A percentile compares a stretch with the other conserved stretches of the same genome.
Evolutionary conservation across 176 grass and related monocot species (phyloP).

Genomic region (Poa annua): DNA sequence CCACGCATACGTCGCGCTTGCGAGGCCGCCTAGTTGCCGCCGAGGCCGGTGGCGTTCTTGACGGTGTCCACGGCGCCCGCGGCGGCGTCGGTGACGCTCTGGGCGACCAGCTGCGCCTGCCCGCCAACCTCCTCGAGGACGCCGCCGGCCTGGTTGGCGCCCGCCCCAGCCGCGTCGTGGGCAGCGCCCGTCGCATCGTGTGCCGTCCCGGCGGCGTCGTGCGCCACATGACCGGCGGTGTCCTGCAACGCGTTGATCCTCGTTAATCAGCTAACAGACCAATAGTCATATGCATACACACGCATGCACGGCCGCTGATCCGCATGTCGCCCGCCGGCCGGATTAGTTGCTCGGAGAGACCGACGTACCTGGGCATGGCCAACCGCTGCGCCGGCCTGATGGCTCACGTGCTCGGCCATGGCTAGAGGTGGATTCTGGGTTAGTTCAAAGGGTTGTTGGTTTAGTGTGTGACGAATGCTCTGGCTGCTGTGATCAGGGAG

Average conservation of each 20-base stretch:
- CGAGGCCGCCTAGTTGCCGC: constrained; percentile 22
- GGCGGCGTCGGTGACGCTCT: constrained; percentile 19
- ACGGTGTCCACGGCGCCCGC: constrained; percentile 28
- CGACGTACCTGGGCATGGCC: constrained; percentile 46
- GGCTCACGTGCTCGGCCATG: constrained; percentile 53
- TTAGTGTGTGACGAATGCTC: background rate
- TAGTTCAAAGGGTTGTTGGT: background rate
- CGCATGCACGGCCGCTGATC: background rate
- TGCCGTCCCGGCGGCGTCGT: constrained; percentile 3
- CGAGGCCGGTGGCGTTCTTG: constrained; percentile 32
- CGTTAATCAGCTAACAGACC: background rate
- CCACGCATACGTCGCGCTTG: background rate
- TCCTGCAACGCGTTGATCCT: background rate
- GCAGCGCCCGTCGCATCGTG: background rate
- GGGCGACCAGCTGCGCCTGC: constrained; percentile 42
- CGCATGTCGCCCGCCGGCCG: background rate
- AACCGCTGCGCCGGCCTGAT: constrained; percentile 39
- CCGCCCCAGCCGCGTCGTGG: constrained; percentile 11
- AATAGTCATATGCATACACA: background rate
- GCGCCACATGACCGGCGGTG: constrained; percentile 41
- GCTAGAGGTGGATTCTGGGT: background rate
- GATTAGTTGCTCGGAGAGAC: background rate
- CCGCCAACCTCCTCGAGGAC: constrained; percentile 30
- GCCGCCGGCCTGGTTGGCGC: constrained; percentile 25
- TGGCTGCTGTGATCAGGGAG: background rate